These are phyloP conservation scores for Cyclanthera cordifolia DNA, from an alignment of 306 rosid species.

Conservation along the genomic window DNA sequence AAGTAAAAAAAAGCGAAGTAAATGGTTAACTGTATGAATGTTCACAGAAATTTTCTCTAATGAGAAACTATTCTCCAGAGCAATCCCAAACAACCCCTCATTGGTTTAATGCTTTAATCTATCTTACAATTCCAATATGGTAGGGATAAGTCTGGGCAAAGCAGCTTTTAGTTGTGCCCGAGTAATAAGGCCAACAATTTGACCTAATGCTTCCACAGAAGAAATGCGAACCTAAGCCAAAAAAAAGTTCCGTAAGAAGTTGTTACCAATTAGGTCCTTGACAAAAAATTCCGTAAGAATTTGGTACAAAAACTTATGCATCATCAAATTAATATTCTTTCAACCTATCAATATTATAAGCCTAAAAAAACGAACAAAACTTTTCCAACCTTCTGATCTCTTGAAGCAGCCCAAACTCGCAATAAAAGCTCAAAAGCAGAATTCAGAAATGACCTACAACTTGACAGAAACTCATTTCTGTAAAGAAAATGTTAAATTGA, in stretches of 20 bases:
- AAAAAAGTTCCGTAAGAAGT: no score
- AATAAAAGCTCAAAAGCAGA: slow-evolving; percentile 87
- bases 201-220: slow-evolving; percentile 86
- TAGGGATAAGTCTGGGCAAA: slow-evolving; percentile 77
- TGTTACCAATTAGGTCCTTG: background rate
- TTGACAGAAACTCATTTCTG: background rate
- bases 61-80: background rate
- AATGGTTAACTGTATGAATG: background rate
- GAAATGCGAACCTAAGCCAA: slow-evolving; percentile 58
- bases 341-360: background rate
- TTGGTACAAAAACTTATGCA: background rate
- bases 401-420: slow-evolving; percentile 87
- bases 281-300: background rate
- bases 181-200: slow-evolving; percentile 83
- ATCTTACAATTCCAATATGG: slow-evolving; percentile 86
- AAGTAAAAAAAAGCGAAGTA: background rate
- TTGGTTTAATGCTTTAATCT: slow-evolving; percentile 9
- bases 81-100: background rate
- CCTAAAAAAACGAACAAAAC: background rate
- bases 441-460: slow-evolving; percentile 82
- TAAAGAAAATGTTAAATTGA: slow-evolving; percentile 18
- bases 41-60: background rate
- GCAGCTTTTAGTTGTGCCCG: slow-evolving; percentile 77
- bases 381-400: slow-evolving; percentile 71
- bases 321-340: background rate